Conservation (phyloP, 108 stramenopile genomes). For the Skeletonema tropicum region DNA sequence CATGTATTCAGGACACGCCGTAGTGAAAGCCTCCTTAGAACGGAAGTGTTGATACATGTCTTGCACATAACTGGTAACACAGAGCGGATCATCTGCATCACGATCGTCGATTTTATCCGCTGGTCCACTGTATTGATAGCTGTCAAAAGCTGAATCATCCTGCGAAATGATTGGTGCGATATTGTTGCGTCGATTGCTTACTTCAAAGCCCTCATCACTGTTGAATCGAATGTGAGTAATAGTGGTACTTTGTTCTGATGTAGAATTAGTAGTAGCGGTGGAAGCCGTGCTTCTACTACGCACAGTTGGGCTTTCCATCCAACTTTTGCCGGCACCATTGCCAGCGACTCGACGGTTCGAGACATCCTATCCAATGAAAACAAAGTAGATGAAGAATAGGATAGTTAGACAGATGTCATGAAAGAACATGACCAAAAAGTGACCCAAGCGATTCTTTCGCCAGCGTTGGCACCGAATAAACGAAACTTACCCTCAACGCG, state of each 20-base stretch:
- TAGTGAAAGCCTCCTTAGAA: slow-evolving; percentile 73
- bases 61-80: slow-evolving; percentile 93
- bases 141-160: slow-evolving; percentile 9
- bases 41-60: slow-evolving; percentile 96
- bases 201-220: background rate
- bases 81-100: slow-evolving; percentile 93
- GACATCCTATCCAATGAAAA: slow-evolving; percentile 33
- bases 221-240: background rate
- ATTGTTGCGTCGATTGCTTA: background rate
- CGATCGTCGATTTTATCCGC: slow-evolving; percentile 95
- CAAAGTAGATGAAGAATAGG: background rate
- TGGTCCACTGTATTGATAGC: slow-evolving; percentile 78
- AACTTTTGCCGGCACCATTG: background rate
- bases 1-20: slow-evolving; percentile 90
- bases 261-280: background rate
- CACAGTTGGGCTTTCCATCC: background rate
- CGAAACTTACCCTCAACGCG: background rate
- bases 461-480: background rate
- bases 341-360: slow-evolving; percentile 28
- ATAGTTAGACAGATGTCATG: background rate
- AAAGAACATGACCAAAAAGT: background rate
- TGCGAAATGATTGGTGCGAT: background rate
- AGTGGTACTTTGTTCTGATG: background rate
- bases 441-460: background rate
- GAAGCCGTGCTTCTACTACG: slow-evolving; percentile 15